A percentile compares a stretch with the other conserved stretches of the same genome.
phyloP scores from a whole-genome alignment of 371 early-diverging fungal genomes.

The Fennellomyces sp. region DNA sequence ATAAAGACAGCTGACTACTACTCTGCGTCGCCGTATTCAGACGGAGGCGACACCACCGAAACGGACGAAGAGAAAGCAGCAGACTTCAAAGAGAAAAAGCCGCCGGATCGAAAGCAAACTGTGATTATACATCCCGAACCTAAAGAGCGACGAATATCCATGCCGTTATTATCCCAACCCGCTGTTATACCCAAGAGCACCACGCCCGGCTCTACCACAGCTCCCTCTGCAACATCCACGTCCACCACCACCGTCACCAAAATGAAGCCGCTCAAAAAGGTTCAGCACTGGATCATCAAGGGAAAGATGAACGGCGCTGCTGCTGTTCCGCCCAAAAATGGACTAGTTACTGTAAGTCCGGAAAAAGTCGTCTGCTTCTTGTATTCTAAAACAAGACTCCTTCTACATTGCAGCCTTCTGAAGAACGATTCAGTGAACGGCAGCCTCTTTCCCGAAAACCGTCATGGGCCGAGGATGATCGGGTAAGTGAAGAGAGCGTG shows the following conservation, averaged over 20 bases:
- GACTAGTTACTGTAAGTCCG: conserved; percentile 19
- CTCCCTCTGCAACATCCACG: not conserved
- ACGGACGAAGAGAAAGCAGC: conserved; percentile 12
- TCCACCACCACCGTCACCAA: conserved; percentile 1
- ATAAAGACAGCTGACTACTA: conserved; percentile 11
- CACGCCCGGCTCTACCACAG: not conserved
- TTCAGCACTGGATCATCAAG: conserved; percentile 24
- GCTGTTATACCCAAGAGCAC: not conserved
- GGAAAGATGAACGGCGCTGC: conserved; percentile 16
- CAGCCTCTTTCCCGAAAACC: not conserved
- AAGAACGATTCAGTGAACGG: conserved; percentile 2
- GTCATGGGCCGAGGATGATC: conserved; percentile 18
- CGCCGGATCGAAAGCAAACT: not conserved
- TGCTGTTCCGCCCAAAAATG: conserved; percentile 1
- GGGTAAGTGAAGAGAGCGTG: conserved; percentile 4
- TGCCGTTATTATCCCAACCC: conserved; percentile 3
- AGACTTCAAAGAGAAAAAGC: conserved; percentile 2
- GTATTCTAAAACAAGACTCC: not conserved
- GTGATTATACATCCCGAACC: not conserved
- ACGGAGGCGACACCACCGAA: conserved; percentile 17
- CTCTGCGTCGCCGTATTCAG: not conserved
- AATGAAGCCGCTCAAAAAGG: conserved; percentile 29
- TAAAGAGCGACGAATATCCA: conserved; percentile 9
- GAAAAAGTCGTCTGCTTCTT: not conserved
- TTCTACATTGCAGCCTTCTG: not conserved